Percentiles rank a stretch among this genome's conserved stretches.
phyloP scores from a whole-genome alignment of 2,329 filamentous ascomycete genomes.

The Colletotrichum sp. region DNA sequence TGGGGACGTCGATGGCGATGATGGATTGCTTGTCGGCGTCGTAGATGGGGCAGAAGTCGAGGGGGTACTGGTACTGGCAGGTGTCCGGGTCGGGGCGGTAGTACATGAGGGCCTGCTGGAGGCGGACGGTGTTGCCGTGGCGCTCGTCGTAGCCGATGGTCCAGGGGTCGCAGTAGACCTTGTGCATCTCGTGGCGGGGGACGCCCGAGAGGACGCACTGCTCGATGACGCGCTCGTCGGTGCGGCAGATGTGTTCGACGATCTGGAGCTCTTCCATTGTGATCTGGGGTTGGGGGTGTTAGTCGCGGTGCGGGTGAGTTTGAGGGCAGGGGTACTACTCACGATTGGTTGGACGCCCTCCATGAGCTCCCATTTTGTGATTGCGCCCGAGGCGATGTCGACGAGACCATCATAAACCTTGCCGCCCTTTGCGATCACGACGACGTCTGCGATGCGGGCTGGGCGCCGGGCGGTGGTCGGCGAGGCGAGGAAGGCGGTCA shows the following conservation, averaged over 20 bases:
- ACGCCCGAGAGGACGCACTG: conserved; percentile 87
- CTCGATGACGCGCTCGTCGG: conserved; percentile 86
- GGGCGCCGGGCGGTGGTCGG: conserved; percentile 68
- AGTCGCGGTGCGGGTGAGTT: background rate
- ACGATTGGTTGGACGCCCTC: conserved; percentile 83
- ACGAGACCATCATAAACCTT: conserved; percentile 85
- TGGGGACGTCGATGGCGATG: conserved; percentile 83
- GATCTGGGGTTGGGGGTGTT: conserved; percentile 56
- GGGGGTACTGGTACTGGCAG: conserved; percentile 87
- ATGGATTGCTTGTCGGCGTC: conserved; percentile 81
- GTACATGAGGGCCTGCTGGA: conserved; percentile 96
- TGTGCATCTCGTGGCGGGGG: conserved; percentile 84
- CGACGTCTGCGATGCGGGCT: conserved; percentile 77
- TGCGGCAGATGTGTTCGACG: conserved; percentile 78
- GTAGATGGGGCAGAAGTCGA: conserved; percentile 94
- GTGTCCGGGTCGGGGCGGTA: conserved; percentile 86
- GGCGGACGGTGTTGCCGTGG: conserved; percentile 76
- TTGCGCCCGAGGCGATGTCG: conserved; percentile 69
- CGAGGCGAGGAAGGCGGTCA: conserved; percentile 78
- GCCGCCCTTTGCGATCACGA: conserved; percentile 79
- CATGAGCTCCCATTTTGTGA: conserved; percentile 76
- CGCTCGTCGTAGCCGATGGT: conserved; percentile 94
- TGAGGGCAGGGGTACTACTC: conserved; percentile 5
- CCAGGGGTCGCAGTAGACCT: conserved; percentile 96
- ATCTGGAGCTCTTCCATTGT: conserved; percentile 88